Evolutionary conservation across 2,329 filamentous ascomycete species (phyloP), one percentile per base, ranked within the genome.

Genomic region (Aspergillus sergii): DNA sequence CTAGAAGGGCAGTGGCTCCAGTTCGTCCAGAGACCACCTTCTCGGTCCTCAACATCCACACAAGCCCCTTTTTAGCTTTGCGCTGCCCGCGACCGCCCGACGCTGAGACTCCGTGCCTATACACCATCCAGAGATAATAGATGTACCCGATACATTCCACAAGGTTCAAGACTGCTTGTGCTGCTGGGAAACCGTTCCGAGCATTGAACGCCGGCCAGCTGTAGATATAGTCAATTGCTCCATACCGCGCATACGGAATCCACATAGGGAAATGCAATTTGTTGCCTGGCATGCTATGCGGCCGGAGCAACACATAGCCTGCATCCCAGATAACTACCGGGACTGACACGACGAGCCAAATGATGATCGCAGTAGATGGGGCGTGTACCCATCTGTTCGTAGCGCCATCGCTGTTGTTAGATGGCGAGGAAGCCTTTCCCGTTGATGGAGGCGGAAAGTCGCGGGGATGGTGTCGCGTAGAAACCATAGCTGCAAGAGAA

Each of bases 311-410:
- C 45, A 96, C 88, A 80, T 96, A 97, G 62, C 83, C 81, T 34
- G 86, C 86, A 80, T 97, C 93, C 93, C 93, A 96, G 57, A 87
- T 73, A 56, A 96, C 92, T 64, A 96, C 84, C 1, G 91, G 92
- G 19, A 95, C 80, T 23, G 91, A 93, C 65, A 94, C 67, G 63
- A 84, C 78, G 30, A 96, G 83, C 93, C 93, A 96, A 66, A 88
- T 68, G 50, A 92, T 84, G 26, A 86, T 82, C 14, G 88, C 73
- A 58, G 84, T 84, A 14, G 85, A 85, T 3, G 87, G 86, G 0
- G 84, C 87, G 72, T 91, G 88, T 12, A 84, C 80, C 86, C 87
- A 77, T 74, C 71, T 72, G 54, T 72, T 72, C 36, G 67, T 63
- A 30, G 66, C 66, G 51, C 64, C 57, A 59, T 58, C 56, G 39